Base-by-base conservation (phyloP, 371 early-diverging fungal genomes). In the Paraphysoderma sedebokerense region DNA sequence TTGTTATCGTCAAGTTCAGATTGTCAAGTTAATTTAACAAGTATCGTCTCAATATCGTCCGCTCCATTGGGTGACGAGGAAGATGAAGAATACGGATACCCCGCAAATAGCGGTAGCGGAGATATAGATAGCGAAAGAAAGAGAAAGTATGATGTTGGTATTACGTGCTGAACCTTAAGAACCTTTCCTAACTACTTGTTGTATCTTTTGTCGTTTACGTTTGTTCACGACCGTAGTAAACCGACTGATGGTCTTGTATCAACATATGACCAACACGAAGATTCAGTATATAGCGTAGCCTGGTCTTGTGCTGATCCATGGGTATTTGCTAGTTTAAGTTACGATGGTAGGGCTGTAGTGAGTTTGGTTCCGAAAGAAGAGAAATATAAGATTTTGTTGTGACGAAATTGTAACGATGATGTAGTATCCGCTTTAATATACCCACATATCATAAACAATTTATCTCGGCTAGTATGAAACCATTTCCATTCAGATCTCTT, bases 301-400 rank as follows among this genome's bases (percentile, higher is more conserved):
- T 93, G 95, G 95, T 87, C 87, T 37, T 63, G 64, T 1, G 78
- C 78, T 1, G 89, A 91, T 57, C 87, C 89, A 1, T 93, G 95
- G 95, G 67, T 87, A 20, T 91, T 90, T 67, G 81, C 85, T n/a
- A 87, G 90, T 0, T 56, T 91, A 28, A 91, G 92, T 24, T 85
- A 84, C 55, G 90, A 88, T 52, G 95, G 95, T 1, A 74, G 89
- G 13, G 69, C 90, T 13, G 84, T 90, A 7, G 76, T 92, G 39
- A 87, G 82, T 55, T 66, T 74, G 47, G 92, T 92, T 4, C 95
- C 92, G 0, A 63, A 69, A 23, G 74, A 75, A 8, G 86, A 88
- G 57, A 90, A 90, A 58, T 90, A 89, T 56, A 85, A 80, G 51
- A 89, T 93, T 38, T 60, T 92, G 8, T 19, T 46, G 12, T 17